Percentiles rank a stretch among this genome's conserved stretches.
Conservation (phyloP, 768 basidiomycete species). For the Lactifluus subvellereus region DNA sequence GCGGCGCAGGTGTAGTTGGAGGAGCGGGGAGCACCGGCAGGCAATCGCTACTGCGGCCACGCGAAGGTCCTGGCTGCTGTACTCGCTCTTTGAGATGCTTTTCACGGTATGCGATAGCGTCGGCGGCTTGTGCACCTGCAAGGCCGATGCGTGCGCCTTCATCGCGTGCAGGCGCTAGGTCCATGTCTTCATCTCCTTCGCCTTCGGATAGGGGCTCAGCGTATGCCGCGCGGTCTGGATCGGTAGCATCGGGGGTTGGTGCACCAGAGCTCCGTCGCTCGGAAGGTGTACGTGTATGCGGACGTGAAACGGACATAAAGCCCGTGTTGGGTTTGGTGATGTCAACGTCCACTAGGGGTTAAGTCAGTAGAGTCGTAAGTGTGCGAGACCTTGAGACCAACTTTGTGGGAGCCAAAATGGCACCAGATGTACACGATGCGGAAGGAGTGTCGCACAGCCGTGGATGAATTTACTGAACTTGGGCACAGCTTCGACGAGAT, state of each 20-base stretch:
- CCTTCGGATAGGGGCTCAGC: constrained; percentile 92
- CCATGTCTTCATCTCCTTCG: constrained; percentile 79
- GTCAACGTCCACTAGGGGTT: constrained; percentile 76
- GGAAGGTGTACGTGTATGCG: constrained; percentile 39
- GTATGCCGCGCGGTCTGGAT: constrained; percentile 41
- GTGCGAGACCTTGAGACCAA: constrained; percentile 30
- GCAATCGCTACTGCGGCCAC: constrained; percentile 29
- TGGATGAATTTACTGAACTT: constrained; percentile 99
- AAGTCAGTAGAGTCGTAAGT: not conserved
- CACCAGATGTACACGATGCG: constrained; percentile 89
- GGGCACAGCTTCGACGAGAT: constrained; percentile 94
- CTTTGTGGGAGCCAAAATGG: constrained; percentile 99
- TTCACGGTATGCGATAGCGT: constrained; percentile 83
- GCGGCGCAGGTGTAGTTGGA: constrained; percentile 26
- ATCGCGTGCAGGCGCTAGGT: constrained; percentile 63
- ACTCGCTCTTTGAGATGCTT: constrained; percentile 54
- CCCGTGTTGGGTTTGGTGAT: constrained; percentile 90
- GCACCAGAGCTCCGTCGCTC: constrained; percentile 36
- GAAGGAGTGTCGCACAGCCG: constrained; percentile 89
- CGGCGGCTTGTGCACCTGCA: constrained; percentile 65
- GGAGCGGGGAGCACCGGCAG: constrained; percentile 36
- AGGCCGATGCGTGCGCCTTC: constrained; percentile 80
- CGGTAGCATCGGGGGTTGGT: constrained; percentile 36
- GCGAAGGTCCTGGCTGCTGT: constrained; percentile 29
- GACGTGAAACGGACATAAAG: constrained; percentile 63